Base-by-base conservation (phyloP, 768 basidiomycete species). In the Russula sp. region DNA sequence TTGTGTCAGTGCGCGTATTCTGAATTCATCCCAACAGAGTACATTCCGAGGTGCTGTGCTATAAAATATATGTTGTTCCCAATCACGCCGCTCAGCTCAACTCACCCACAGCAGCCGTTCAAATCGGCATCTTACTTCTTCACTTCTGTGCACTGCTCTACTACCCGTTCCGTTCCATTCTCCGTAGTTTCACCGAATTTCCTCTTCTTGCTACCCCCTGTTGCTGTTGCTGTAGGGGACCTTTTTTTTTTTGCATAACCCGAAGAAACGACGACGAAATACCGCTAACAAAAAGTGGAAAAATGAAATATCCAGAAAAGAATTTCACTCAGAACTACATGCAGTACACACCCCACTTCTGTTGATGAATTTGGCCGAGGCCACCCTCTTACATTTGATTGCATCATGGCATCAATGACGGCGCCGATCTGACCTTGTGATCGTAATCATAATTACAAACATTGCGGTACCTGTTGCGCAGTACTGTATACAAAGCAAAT, bases 151-250 rank as follows among this genome's bases (percentile, higher is more conserved):
- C 28, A 30, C 28, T 5, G 28, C 28, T 30, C 28, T 30, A n/a
- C n/a, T n/a, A n/a, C 26, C 26, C 40, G 13, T 30, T 30, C 28
- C 5, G 40, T 30, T 16, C 24, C 13, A 28, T 59, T 49, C 34
- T 40, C 58, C 63, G 53, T 32, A 26, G 46, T 50, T 60, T 60
- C 28, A 16, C 63, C 63, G 63, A 60, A 22, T 6, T 59, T 59
- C n/a, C 20, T 3, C 51, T 51, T 36, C 11, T 26, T 57, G 44
- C 13, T 38, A 13, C n/a, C 32, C 6, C 28, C n/a, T 30, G 28
- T 30, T 30, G 28, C 28, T 11, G 6, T 5, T 20, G 8, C 10
- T 28, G 28, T 24, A 32, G 22, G 20, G 9, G 42, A 30, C 5
- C 40, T 14, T n/a, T n/a, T n/a, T n/a, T n/a, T n/a, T n/a, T 34